Conservation (phyloP, 305 asterid genomes). For the Fraxinus sp. region DNA sequence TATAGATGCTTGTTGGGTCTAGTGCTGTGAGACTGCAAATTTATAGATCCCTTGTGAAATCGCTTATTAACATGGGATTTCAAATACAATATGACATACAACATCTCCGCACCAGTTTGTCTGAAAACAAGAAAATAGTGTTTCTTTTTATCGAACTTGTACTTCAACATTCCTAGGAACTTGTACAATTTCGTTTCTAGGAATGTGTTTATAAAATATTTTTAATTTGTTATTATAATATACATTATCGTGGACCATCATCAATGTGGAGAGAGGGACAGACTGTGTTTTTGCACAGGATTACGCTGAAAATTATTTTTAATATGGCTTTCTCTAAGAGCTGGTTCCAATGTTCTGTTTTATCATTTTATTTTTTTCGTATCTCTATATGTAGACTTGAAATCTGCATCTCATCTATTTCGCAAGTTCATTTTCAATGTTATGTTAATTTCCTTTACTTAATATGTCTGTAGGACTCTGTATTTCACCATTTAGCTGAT, state of each 20-base stretch:
- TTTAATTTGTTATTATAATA: background rate
- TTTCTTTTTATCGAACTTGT: background rate
- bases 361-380: background rate
- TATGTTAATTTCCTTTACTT: background rate
- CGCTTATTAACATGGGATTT: background rate
- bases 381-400: background rate
- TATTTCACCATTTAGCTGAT: background rate
- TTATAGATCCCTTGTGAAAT: background rate
- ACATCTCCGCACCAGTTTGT: background rate
- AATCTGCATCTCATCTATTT: background rate
- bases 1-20: background rate
- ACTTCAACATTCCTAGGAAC: background rate
- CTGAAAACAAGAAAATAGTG: background rate
- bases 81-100: background rate
- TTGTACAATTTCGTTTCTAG: background rate
- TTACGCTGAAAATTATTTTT: background rate
- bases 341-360: background rate
- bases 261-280: background rate
- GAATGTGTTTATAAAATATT: background rate
- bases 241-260: background rate
- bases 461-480: background rate
- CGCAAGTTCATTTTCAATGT: background rate
- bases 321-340: background rate
- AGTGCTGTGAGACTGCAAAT: background rate
- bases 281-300: background rate